A percentile compares a stretch with the other conserved stretches of the same genome.
Evolutionary conservation across 2,329 filamentous ascomycete species (phyloP).

Genomic region (Phyllosticta capitalensis): DNA sequence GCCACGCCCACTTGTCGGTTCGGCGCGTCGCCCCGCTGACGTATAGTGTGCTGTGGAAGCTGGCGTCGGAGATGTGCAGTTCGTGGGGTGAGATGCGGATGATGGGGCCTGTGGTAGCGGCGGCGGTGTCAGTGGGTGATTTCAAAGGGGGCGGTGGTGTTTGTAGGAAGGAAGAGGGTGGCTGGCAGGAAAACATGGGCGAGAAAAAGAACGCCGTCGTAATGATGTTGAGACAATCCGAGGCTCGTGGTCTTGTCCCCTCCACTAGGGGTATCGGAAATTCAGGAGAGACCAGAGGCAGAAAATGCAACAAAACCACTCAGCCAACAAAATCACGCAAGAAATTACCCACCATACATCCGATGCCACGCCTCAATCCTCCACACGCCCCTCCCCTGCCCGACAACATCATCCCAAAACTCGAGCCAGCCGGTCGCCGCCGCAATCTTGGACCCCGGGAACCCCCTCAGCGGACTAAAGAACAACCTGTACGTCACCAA

Average conservation of each 20-base stretch:
- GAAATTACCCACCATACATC: constrained; percentile 14
- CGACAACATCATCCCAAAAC: constrained; percentile 15
- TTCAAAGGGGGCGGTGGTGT: not conserved
- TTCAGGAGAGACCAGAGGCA: too few relatives aligned
- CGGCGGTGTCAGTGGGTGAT: not conserved
- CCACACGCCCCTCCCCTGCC: constrained; percentile 10
- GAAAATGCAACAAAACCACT: too few relatives aligned
- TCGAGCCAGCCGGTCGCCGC: constrained; percentile 16
- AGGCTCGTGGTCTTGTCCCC: too few relatives aligned
- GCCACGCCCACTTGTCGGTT: constrained; percentile 17
- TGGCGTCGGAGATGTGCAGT: constrained; percentile 17
- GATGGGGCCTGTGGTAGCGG: constrained; percentile 15
- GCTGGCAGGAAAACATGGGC: too few relatives aligned
- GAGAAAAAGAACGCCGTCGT: too few relatives aligned
- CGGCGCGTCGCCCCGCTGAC: constrained; percentile 16
- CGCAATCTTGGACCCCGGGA: constrained; percentile 14
- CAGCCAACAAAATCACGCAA: too few relatives aligned
- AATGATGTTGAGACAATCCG: too few relatives aligned
- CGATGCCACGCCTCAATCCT: constrained; percentile 13
- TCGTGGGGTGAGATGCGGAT: constrained; percentile 18
- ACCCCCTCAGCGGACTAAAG: constrained; percentile 1
- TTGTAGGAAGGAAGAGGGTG: too few relatives aligned
- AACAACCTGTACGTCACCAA: constrained; percentile 12
- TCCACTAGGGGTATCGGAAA: too few relatives aligned
- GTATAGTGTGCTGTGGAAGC: constrained; percentile 25